Base-by-base conservation (phyloP, 352 stramenopile genomes). In the Phytophthora melonis region DNA sequence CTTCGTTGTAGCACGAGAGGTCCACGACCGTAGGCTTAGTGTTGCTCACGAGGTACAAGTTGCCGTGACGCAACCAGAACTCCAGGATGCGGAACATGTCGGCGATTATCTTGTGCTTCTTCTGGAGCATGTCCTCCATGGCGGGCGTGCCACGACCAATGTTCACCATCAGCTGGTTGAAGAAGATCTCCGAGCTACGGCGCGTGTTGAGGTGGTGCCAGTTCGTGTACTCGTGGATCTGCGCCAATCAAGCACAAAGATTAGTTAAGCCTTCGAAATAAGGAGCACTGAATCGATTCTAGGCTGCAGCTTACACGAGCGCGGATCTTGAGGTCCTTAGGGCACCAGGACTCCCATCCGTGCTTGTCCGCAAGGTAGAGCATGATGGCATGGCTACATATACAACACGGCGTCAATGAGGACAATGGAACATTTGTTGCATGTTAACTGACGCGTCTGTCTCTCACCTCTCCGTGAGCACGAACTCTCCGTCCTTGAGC, bases 161-260 rank as follows among this genome's bases (percentile, higher is more conserved):
- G 66, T 91, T 93, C 16, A 77, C 68, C 72, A 89, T 81, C 32
- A 93, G 60, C 72, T 87, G 77, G 70, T 89, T 83, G 23, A 90
- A 77, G 69, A 91, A 91, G 58, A 93, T 83, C 67, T 92, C 67
- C 2, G 81, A 89, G 64, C 80, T 87, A 30, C 72, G 72, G 41
- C 87, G 87, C 58, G 85, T 80, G 68, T 92, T 92, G 45, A 85
- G 80, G 79, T 93, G 87, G 67, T 93, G 87, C 87, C 87, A 93
- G 75, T 93, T 83, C 70, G 80, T 90, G 77, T 93, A 93, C 78
- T 93, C 86, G 58, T 92, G 74, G 72, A 93, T 93, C 84, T 93
- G 63, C 5, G 11, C 6, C 16, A 50, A 16, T 36, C 53, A 41
- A 58, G 1, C 5, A 52, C 14, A 19, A 45, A 56, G 54, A 50